phyloP scores from a whole-genome alignment of 495 filamentous ascomycete species.

The Penicillium ochrochloron region DNA sequence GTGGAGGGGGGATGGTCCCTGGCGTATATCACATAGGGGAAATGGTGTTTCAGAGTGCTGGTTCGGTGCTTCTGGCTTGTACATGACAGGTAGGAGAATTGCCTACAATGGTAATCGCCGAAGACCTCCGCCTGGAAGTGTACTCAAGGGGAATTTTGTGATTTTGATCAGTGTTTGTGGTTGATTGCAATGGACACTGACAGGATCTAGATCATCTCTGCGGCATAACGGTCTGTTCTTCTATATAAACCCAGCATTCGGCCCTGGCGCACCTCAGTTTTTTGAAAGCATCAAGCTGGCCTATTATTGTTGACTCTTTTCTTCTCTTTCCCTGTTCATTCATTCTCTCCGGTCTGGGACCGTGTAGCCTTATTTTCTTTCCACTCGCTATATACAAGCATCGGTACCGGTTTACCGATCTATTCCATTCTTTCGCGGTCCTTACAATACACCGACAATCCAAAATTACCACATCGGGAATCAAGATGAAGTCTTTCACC shows the following conservation, averaged over 20 bases:
- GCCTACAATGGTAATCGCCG: not conserved
- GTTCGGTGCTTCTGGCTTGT: conserved; percentile 12
- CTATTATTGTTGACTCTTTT: conserved; percentile 23
- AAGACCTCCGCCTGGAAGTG: not conserved
- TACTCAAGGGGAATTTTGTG: not conserved
- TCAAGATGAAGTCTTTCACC: conserved; percentile 44
- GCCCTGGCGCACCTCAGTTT: conserved; percentile 5
- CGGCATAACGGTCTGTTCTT: not conserved
- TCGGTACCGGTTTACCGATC: conserved; percentile 31
- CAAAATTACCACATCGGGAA: conserved; percentile 5
- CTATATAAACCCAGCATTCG: conserved; percentile 20
- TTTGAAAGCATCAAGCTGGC: conserved; percentile 21
- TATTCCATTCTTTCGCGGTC: conserved; percentile 29
- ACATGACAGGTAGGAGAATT: conserved; percentile 16
- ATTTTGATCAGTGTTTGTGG: conserved; percentile 19
- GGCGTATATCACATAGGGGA: conserved; percentile 15
- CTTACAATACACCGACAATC: conserved; percentile 14
- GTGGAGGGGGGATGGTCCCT: conserved; percentile 15
- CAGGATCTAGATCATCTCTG: conserved; percentile 17
- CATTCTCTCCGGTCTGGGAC: conserved; percentile 47
- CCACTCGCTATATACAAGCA: conserved; percentile 18
- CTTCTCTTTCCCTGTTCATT: conserved; percentile 29
- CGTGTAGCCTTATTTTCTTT: conserved; percentile 31
- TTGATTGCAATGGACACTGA: conserved; percentile 26
- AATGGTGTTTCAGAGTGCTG: conserved; percentile 25